Evolutionary conservation across 306 rosid species (phyloP).

Genomic region (Urtica urens): DNA sequence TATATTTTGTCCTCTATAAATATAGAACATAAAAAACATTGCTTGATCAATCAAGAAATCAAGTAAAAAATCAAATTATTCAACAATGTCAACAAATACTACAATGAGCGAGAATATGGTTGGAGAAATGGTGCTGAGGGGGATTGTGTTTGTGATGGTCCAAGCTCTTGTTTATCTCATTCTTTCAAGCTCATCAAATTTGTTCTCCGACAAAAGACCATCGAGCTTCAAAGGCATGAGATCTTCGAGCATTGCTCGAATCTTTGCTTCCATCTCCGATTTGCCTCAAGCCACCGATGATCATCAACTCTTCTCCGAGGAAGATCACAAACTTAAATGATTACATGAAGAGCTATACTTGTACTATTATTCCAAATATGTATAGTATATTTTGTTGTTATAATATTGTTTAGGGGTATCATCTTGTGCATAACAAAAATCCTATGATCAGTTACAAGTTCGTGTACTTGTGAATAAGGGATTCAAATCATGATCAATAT

Average conservation of each 20-base stretch:
- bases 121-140: constrained; percentile 5
- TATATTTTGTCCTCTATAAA: background rate
- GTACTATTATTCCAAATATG: too few species aligned
- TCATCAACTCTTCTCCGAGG: background rate
- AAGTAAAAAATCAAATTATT: too few species aligned
- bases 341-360: background rate
- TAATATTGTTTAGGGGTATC: too few species aligned
- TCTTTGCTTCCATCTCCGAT: constrained; percentile 18
- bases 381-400: too few species aligned
- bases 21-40: background rate
- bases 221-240: constrained; percentile 13
- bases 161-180: constrained; percentile 21
- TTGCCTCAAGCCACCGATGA: background rate
- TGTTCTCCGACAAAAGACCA: constrained; percentile 18
- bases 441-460: too few species aligned
- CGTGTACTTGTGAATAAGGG: too few species aligned
- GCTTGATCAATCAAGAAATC: background rate
- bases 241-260: constrained; percentile 10
- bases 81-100: background rate
- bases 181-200: constrained; percentile 18
- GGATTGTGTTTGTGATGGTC: constrained; percentile 14
- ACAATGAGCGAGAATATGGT: background rate
- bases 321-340: background rate
- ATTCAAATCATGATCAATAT: too few species aligned
- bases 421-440: too few species aligned